Base-by-base conservation (phyloP, 208 protist genomes). In the Wallacemonas rigidus region DNA sequence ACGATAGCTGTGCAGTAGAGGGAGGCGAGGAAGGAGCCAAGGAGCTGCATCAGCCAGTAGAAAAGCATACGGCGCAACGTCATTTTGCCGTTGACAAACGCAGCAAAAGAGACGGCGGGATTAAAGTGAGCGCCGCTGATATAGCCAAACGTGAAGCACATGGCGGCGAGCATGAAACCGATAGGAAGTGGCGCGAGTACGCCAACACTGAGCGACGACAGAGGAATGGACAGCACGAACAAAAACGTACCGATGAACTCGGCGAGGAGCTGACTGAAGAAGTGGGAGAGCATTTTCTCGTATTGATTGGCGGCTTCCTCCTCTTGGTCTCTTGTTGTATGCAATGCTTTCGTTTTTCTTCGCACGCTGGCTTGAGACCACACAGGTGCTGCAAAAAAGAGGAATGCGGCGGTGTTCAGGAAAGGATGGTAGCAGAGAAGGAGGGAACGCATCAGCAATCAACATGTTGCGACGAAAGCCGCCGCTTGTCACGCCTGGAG, bases 71-170 rank as follows among this genome's bases (percentile, higher is more conserved):
- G 85, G 1, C 74, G 81, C 7, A 94, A 63, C 8, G 85, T 76
- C 71, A 95, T 93, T 53, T 91, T 89, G 38, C 91, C 72, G 51
- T 91, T 95, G 51, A 97, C 81, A 67, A 93, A 91, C 8, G 85
- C 87, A 53, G 91, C 89, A 71, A 97, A 97, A 26, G 92, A 89
- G 44, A 98, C 89, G 43, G 92, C 93, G 0, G 95, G 95, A 71
- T 98, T 98, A 75, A 98, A 98, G 78, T 98, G 92, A 2, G 92
- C 95, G 7, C 93, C 93, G 70, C 87, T 94, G 54, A 98, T 91
- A 80, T 97, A 93, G 64, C 90, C 92, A 71, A 98, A 97, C 38
- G 91, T 88, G 76, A 97, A 97, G 71, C 89, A 91, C 81, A 98
- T 89, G 3, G 93, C 90, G 1, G 87, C 80, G 3, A 95, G 76